Percentiles rank a stretch among this genome's conserved stretches.
Evolutionary conservation across 257 asterid species (phyloP).

Genomic region (Leonotis leonurus): DNA sequence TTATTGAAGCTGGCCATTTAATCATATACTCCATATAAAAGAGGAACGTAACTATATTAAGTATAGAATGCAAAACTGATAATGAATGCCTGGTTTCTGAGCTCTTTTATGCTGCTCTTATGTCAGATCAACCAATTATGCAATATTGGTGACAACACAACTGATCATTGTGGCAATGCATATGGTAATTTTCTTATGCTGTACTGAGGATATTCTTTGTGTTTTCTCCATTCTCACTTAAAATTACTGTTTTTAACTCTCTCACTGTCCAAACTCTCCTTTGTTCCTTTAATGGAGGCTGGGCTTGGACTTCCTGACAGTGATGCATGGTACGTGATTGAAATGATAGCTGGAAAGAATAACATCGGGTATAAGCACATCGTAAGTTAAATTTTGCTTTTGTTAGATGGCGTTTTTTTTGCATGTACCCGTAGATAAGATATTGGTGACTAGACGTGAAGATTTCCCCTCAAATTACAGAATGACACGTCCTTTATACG

Average conservation of each 20-base stretch:
- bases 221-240: conserved; percentile 2
- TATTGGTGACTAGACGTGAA: conserved; percentile 2
- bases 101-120: conserved; percentile 17
- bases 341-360: conserved; percentile 91
- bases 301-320: conserved; percentile 90
- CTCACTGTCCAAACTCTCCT: conserved; percentile 19
- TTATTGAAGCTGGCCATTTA: neutral
- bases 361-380: conserved; percentile 89
- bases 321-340: conserved; percentile 91
- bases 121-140: conserved; percentile 90
- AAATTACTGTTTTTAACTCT: neutral
- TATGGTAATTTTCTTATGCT: conserved; percentile 49
- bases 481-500: neutral
- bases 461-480: neutral
- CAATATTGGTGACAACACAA: conserved; percentile 77
- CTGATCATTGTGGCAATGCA: conserved; percentile 79
- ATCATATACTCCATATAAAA: neutral
- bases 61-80: neutral
- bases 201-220: conserved; percentile 11
- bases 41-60: neutral
- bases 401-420: conserved; percentile 8
- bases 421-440: conserved; percentile 6
- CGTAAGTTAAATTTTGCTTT: conserved; percentile 42
- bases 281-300: conserved; percentile 51
- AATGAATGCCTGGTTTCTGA: neutral